Evolutionary conservation across 805 yeast genomes (phyloP).

Genomic region (Torulaspora quercuum): DNA sequence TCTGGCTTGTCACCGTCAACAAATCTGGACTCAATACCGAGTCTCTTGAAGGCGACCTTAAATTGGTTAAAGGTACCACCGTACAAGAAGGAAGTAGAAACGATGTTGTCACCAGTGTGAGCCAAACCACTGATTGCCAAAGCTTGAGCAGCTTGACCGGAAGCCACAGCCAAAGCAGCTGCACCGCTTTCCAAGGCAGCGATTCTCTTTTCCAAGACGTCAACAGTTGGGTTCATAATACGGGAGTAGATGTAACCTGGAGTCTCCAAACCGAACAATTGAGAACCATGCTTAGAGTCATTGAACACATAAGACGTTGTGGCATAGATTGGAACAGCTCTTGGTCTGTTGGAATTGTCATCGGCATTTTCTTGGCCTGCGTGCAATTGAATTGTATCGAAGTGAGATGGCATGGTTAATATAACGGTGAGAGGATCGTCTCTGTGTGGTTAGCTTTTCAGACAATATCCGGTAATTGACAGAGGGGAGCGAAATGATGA

Average conservation of each 20-base stretch:
- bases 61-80: slow-evolving; percentile 97
- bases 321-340: slow-evolving; percentile 94
- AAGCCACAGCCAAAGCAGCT: slow-evolving; percentile 82
- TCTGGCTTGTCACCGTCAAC: slow-evolving; percentile 76
- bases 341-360: slow-evolving; percentile 57
- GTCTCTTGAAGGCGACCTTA: slow-evolving; percentile 84
- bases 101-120: slow-evolving; percentile 83
- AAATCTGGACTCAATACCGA: slow-evolving; percentile 82
- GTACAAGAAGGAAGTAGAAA: slow-evolving; percentile 80
- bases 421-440: too few relatives aligned
- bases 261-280: slow-evolving; percentile 77
- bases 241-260: slow-evolving; percentile 88
- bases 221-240: slow-evolving; percentile 88
- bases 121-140: slow-evolving; percentile 80
- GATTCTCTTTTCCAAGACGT: slow-evolving; percentile 84
- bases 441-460: too few relatives aligned
- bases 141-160: slow-evolving; percentile 97
- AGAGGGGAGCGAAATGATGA: too few relatives aligned
- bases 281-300: slow-evolving; percentile 88
- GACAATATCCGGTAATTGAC: too few relatives aligned
- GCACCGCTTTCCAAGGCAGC: slow-evolving; percentile 92
- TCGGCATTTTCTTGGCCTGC: slow-evolving; percentile 83
- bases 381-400: slow-evolving; percentile 89
- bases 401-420: slow-evolving; percentile 53
- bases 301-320: slow-evolving; percentile 85